phyloP scores from a whole-genome alignment of 345 rosid species.

The Noccaea caerulescens region DNA sequence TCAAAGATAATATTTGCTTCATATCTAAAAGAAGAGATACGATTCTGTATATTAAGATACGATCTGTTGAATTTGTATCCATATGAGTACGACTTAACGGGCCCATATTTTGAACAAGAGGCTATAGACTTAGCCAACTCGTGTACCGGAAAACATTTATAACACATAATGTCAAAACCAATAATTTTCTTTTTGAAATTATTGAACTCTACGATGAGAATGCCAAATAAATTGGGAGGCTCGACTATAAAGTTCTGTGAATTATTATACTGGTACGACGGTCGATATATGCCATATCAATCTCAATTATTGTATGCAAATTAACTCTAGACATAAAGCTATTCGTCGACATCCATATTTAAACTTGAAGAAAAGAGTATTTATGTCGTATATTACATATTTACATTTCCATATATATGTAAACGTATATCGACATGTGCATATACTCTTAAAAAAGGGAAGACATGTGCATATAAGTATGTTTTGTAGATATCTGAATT shows the following conservation, averaged over 20 bases:
- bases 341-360: conserved; percentile 37
- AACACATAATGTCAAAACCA: conserved; percentile 33
- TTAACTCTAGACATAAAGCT: conserved; percentile 9
- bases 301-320: conserved; percentile 31
- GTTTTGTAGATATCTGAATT: too few relatives aligned
- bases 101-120: conserved; percentile 36
- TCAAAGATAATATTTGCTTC: conserved; percentile 35
- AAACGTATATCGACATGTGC: conserved; percentile 14
- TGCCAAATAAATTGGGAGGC: conserved; percentile 31
- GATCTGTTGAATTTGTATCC: conserved; percentile 28
- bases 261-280: conserved; percentile 34
- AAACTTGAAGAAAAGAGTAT: conserved; percentile 5
- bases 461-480: conserved; percentile 11
- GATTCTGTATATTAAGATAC: conserved; percentile 34
- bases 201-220: conserved; percentile 23
- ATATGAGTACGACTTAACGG: conserved; percentile 41
- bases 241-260: conserved; percentile 17
- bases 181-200: conserved; percentile 7
- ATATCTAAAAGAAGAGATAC: conserved; percentile 39
- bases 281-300: conserved; percentile 33
- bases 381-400: conserved; percentile 10
- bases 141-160: conserved; percentile 26
- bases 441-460: background rate
- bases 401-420: background rate
- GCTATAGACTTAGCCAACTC: conserved; percentile 21